Evolutionary conservation across 768 basidiomycete species (phyloP).

Genomic region (Boletus sensibilis): DNA sequence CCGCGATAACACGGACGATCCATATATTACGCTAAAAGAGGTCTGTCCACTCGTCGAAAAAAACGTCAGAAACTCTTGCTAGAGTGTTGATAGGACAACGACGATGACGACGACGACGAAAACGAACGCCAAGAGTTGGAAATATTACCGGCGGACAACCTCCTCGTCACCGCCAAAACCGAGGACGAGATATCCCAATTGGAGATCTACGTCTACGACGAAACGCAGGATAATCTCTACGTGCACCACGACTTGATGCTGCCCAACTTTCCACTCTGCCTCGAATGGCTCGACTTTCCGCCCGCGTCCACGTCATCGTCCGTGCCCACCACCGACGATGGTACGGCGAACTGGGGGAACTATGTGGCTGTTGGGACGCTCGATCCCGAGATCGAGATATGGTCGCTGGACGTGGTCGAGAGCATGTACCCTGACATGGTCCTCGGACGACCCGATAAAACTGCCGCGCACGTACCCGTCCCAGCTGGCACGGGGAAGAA

Average conservation of each 20-base stretch:
- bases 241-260: slow-evolving; percentile 98
- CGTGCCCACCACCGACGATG: slow-evolving; percentile 24
- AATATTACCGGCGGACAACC: slow-evolving; percentile 85
- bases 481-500: slow-evolving; percentile 94
- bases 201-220: slow-evolving; percentile 95
- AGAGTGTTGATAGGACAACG: slow-evolving; percentile 33
- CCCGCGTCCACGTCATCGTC: slow-evolving; percentile 53
- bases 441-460: slow-evolving; percentile 85
- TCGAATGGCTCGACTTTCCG: slow-evolving; percentile 99
- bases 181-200: slow-evolving; percentile 96
- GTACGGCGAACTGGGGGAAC: slow-evolving; percentile 57
- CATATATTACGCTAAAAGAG: slow-evolving; percentile 94
- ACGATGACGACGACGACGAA: slow-evolving; percentile 48
- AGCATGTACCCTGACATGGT: slow-evolving; percentile 91
- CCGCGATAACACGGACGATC: slow-evolving; percentile 89
- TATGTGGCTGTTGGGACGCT: slow-evolving; percentile 97
- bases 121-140: slow-evolving; percentile 90
- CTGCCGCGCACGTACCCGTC: slow-evolving; percentile 72
- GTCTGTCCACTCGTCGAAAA: slow-evolving; percentile 41
- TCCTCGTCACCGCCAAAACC: slow-evolving; percentile 90
- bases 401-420: slow-evolving; percentile 92
- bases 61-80: background rate
- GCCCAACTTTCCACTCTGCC: slow-evolving; percentile 94
- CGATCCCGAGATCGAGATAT: slow-evolving; percentile 98
- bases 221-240: slow-evolving; percentile 86